Percentiles rank a stretch among this genome's conserved stretches.
phyloP scores from a whole-genome alignment of 768 basidiomycete genomes.

The Agaricus subrufescens region DNA sequence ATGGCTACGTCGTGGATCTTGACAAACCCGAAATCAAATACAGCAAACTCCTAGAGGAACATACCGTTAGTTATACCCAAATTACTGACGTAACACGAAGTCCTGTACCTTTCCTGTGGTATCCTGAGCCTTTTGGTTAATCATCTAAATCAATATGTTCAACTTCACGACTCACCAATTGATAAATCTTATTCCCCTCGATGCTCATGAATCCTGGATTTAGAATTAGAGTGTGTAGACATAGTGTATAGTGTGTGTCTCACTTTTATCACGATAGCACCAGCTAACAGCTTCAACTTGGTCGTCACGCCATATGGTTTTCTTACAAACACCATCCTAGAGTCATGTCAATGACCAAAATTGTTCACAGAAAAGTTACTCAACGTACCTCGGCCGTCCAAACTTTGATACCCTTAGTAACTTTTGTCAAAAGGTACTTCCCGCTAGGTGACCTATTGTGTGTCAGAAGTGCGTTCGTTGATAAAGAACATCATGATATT shows the following conservation, averaged over 20 bases:
- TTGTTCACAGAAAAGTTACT: background rate
- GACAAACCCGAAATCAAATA: conserved; percentile 56
- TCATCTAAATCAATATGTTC: background rate
- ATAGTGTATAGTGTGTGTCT: background rate
- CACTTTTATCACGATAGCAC: conserved; percentile 62
- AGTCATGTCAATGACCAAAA: background rate
- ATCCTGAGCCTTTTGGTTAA: conserved; percentile 31
- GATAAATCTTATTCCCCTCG: conserved; percentile 58
- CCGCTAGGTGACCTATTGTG: conserved; percentile 58
- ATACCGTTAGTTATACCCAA: background rate
- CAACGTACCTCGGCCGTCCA: conserved; percentile 59
- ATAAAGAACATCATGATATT: conserved; percentile 10
- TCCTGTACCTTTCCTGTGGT: conserved; percentile 47
- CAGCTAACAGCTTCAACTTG: conserved; percentile 63
- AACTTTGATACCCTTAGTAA: conserved; percentile 59
- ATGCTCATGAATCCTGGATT: conserved; percentile 65
- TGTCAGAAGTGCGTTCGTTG: background rate
- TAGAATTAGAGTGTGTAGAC: background rate
- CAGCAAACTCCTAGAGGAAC: conserved; percentile 40
- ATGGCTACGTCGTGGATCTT: conserved; percentile 68
- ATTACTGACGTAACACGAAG: background rate
- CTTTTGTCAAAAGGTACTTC: conserved; percentile 57
- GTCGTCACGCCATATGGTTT: conserved; percentile 54
- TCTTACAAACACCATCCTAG: conserved; percentile 65
- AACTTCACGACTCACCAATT: conserved; percentile 39